phyloP scores from a whole-genome alignment of 169 alveolate genomes.

The Plasmodium vinckei region DNA sequence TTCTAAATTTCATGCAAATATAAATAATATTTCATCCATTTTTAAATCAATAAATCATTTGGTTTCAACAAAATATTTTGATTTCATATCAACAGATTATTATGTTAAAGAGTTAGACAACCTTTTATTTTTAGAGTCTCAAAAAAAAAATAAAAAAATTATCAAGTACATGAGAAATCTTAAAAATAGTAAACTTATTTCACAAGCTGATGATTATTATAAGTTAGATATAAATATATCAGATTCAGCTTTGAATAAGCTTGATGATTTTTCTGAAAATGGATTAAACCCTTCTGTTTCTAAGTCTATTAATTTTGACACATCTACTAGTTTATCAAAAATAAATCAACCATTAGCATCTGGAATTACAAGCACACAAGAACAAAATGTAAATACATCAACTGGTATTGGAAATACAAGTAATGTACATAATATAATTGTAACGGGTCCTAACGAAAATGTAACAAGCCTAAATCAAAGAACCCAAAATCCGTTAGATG shows the following conservation, averaged over 20 bases:
- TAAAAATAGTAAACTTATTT: slow-evolving; percentile 43
- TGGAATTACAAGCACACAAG: too few relatives aligned
- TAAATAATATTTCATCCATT: slow-evolving; percentile 8
- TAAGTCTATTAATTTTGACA: too few relatives aligned
- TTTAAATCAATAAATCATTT: slow-evolving; percentile 57
- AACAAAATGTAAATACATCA: too few relatives aligned
- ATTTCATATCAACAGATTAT: slow-evolving; percentile 31
- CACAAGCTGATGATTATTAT: slow-evolving; percentile 66
- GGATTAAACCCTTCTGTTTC: too few relatives aligned
- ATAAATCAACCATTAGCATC: too few relatives aligned
- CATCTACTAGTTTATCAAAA: too few relatives aligned
- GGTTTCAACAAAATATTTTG: slow-evolving; percentile 44
- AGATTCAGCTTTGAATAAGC: slow-evolving; percentile 1
- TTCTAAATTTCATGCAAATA: slow-evolving; percentile 66
- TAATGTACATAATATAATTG: too few relatives aligned
- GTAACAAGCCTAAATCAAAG: too few relatives aligned
- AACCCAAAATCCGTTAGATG: too few relatives aligned
- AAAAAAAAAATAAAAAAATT: slow-evolving; percentile 41
- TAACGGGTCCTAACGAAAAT: too few relatives aligned
- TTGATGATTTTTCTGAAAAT: background rate
- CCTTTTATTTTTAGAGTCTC: slow-evolving; percentile 13
- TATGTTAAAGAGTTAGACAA: slow-evolving; percentile 73
- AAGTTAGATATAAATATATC: slow-evolving; percentile 39
- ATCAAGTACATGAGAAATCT: slow-evolving; percentile 36
- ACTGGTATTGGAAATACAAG: too few relatives aligned